These are phyloP conservation scores for Leucocoprinus sp. DNA, from an alignment of 768 basidiomycete genomes.

Conservation along the genomic window DNA sequence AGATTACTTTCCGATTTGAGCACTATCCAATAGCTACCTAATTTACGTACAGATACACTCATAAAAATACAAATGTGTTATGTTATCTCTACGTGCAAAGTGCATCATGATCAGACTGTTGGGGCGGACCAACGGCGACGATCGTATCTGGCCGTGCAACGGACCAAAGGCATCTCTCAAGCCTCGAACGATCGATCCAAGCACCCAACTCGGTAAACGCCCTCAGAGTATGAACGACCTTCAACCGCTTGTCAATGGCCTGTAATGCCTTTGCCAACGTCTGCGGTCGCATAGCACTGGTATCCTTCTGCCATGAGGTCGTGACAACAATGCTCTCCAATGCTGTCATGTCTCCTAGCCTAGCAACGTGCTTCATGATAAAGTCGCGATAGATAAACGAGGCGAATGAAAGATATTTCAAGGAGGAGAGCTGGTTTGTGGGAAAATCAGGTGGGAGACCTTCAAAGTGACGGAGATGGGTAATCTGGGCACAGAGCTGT, in stretches of 20 bases:
- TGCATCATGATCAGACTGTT: background rate
- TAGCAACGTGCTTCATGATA: conserved; percentile 1
- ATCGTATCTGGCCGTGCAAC: conserved; percentile 8
- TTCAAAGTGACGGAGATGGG: conserved; percentile 9
- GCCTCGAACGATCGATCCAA: conserved; percentile 4
- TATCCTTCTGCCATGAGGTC: conserved; percentile 3
- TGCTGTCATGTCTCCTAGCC: conserved; percentile 4
- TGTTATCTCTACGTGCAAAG: background rate
- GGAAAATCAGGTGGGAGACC: conserved; percentile 10
- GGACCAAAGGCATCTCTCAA: conserved; percentile 7
- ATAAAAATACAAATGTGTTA: background rate
- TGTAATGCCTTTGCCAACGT: conserved; percentile 7
- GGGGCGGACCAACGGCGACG: background rate
- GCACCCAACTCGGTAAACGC: conserved; percentile 6
- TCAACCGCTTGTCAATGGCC: conserved; percentile 8
- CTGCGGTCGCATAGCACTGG: background rate
- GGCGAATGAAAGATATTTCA: conserved; percentile 9
- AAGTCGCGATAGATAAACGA: conserved; percentile 12
- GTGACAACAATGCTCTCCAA: conserved; percentile 6
- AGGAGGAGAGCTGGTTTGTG: conserved; percentile 7
- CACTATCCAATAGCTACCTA: too few species aligned
- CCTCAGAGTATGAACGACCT: conserved; percentile 5
- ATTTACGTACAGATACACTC: background rate
- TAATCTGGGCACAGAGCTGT: conserved; percentile 9
- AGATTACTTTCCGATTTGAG: conserved; percentile 1